Base-by-base conservation (phyloP, 129 eudicot genomes). In the Glebionis coronaria region DNA sequence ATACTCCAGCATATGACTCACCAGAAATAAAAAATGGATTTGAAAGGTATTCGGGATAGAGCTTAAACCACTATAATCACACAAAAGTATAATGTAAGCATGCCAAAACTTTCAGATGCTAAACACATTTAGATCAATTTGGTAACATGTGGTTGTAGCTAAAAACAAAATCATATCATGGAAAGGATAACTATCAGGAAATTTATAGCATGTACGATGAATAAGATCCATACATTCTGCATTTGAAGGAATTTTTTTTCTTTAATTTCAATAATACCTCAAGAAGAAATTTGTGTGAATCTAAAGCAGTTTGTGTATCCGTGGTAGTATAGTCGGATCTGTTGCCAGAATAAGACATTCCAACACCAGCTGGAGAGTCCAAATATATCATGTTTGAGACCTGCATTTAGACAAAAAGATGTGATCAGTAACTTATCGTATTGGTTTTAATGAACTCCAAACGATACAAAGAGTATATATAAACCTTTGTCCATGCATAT, bases 291-390 rank as follows among this genome's bases (percentile, higher is more conserved):
- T 61, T 77, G 70, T 89, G 99, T 0, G 97, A 82, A 63, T 94
- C 99, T 19, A 63, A 72, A 44, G 99, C 97, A 9, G 99, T 89
- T 73, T 80, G 81, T 44, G 80, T 71, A 70, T 94, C 99, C 67
- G 81, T 83, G 0, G 99, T 89, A 10, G 10, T 61, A 65, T 94
- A 94, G 58, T 94, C 99, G 3, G 88, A 71, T 63, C 20, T 58
- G 44, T 94, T 87, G n/a, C 61, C 78, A 0, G 99, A 89, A 63
- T 86, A 94, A 12, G 99, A 94, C 52, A 79, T 70, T 73, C 99
- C 99, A 65, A 89, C 97, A 58, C 99, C 99, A 72, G 93, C 90
- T 19, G 99, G 99, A 64, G 99, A 89, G 73, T 89, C 99, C 82
- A 94, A 73, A 80, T 89, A 94, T 67, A 94, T 71, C 16, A 94